A percentile compares a stretch with the other conserved stretches of the same genome.
Conservation (phyloP, 2,329 filamentous ascomycete species). For the Microcera coccophila region DNA sequence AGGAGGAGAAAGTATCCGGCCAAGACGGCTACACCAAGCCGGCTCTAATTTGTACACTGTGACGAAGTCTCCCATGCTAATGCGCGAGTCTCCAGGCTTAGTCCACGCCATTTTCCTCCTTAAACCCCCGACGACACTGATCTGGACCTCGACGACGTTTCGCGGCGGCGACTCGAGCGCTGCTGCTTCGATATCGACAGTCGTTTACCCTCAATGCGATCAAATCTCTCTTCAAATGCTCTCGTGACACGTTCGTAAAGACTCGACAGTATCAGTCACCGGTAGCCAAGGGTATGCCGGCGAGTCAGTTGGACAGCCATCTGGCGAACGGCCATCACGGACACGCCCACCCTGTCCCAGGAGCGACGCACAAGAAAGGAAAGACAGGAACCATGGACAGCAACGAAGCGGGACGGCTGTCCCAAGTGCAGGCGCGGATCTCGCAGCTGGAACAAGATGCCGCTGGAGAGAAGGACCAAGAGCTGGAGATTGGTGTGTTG, state of each 20-base stretch:
- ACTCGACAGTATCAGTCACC: conserved; percentile 17
- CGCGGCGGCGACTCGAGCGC: conserved; percentile 12
- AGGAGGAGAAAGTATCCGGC: neutral
- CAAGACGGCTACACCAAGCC: neutral
- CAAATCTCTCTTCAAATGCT: conserved; percentile 11
- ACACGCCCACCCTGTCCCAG: conserved; percentile 36
- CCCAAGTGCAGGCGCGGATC: conserved; percentile 89
- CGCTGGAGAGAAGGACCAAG: conserved; percentile 90
- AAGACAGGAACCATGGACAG: conserved; percentile 84
- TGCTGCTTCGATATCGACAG: conserved; percentile 9
- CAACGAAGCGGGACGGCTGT: conserved; percentile 84
- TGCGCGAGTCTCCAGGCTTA: conserved; percentile 12
- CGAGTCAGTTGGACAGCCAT: conserved; percentile 39
- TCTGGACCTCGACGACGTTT: conserved; percentile 4
- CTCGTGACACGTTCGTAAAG: conserved; percentile 21
- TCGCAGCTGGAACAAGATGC: conserved; percentile 92
- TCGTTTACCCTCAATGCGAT: conserved; percentile 21
- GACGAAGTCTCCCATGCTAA: conserved; percentile 22
- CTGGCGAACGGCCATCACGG: conserved; percentile 41
- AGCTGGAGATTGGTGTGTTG: conserved; percentile 83
- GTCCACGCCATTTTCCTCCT: conserved; percentile 10
- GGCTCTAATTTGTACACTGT: conserved; percentile 13
- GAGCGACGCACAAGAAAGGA: conserved; percentile 71
- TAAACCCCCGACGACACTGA: conserved; percentile 3
- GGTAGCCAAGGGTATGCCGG: conserved; percentile 34